Percentiles rank a stretch among this genome's conserved stretches.
These are phyloP conservation scores for Hydnum rufescens DNA, from an alignment of 768 basidiomycete genomes.

Conservation along the genomic window DNA sequence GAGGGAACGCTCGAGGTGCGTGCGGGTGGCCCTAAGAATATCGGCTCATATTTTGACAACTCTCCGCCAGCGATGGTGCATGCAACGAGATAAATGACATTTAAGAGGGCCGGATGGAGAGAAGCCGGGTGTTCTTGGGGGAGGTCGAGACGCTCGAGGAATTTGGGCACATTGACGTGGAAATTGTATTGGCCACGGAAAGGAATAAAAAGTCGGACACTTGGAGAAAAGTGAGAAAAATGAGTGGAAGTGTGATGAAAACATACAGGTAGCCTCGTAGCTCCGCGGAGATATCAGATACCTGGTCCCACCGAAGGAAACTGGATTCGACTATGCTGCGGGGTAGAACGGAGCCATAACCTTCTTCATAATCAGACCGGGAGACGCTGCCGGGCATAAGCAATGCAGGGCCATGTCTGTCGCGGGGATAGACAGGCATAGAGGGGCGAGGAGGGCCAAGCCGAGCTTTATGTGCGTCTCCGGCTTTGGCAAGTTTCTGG, in stretches of 20 bases:
- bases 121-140: neutral
- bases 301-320: neutral
- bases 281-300: neutral
- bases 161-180: neutral
- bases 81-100: neutral
- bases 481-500: neutral
- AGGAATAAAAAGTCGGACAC: neutral
- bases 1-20: neutral
- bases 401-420: neutral
- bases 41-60: neutral
- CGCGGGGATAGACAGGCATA: neutral
- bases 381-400: neutral
- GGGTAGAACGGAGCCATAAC: neutral
- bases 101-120: neutral
- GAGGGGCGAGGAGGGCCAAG: neutral
- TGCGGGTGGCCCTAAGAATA: neutral
- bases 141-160: neutral
- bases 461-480: neutral
- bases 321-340: neutral
- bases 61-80: neutral
- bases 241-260: neutral
- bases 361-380: neutral
- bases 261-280: neutral
- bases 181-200: neutral
- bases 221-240: neutral